Conservation (phyloP, 176 grass and related monocot species). For the Bothriochloa decipiens region DNA sequence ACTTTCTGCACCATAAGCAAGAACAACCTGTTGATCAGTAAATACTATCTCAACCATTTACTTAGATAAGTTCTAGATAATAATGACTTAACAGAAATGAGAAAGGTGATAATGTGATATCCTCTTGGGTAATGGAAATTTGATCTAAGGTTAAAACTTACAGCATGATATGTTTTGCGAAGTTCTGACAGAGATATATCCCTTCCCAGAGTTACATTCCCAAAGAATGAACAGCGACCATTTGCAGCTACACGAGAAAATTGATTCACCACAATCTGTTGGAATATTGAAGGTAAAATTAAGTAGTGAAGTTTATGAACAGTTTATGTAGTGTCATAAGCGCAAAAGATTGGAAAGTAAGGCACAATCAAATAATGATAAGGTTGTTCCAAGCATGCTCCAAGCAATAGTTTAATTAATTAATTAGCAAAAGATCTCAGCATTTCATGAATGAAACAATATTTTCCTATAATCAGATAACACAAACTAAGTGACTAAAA, state of each 20-base stretch:
- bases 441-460: not conserved
- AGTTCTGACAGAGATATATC: conserved; percentile 74
- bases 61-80: not conserved
- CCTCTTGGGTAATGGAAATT: not conserved
- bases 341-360: conserved; percentile 1
- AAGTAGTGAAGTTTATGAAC: conserved; percentile 4
- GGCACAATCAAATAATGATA: conserved; percentile 8
- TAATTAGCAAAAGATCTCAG: not conserved
- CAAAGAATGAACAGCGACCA: conserved; percentile 57
- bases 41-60: conserved; percentile 14
- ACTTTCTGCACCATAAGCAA: conserved; percentile 98
- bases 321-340: not conserved
- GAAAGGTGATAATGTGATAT: not conserved
- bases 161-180: conserved; percentile 69
- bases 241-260: conserved; percentile 91
- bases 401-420: not conserved
- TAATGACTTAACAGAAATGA: not conserved
- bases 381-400: not conserved
- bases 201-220: conserved; percentile 80
- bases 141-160: conserved; percentile 48
- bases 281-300: conserved; percentile 42
- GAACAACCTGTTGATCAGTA: conserved; percentile 68
- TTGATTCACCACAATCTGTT: conserved; percentile 97
- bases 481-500: not conserved
- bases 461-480: not conserved